Evolutionary conservation across 2,329 filamentous ascomycete genomes (phyloP).

Genomic region (Ceratocystis variospora): DNA sequence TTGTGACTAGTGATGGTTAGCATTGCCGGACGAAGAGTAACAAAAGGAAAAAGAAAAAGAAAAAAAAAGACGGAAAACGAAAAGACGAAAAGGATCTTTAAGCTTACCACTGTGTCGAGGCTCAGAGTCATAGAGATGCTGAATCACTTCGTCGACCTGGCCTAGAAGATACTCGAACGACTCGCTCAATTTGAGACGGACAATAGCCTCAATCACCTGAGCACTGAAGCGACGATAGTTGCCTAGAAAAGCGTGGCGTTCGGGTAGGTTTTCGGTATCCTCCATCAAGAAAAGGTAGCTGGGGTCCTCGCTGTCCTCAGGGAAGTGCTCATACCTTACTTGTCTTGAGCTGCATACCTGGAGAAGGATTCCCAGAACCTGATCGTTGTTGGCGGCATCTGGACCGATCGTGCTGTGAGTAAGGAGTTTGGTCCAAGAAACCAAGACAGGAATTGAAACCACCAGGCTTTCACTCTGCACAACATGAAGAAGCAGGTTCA

Average conservation of each 20-base stretch:
- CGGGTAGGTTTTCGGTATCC: conserved; percentile 87
- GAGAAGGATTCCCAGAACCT: conserved; percentile 60
- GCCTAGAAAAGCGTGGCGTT: conserved; percentile 85
- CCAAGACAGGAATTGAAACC: conserved; percentile 82
- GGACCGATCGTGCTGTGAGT: conserved; percentile 53
- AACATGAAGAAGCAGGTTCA: conserved; percentile 66
- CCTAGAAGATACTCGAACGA: conserved; percentile 78
- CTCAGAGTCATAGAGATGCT: conserved; percentile 59
- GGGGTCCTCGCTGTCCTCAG: conserved; percentile 66
- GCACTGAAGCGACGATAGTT: conserved; percentile 89
- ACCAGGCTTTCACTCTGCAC: conserved; percentile 76
- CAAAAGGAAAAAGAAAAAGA: too few species aligned
- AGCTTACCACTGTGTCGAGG: conserved; percentile 51
- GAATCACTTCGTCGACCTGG: conserved; percentile 59
- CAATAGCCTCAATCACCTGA: conserved; percentile 75
- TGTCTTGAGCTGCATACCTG: conserved; percentile 73
- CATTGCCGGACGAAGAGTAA: neutral
- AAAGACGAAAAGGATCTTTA: neutral
- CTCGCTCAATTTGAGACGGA: conserved; percentile 66
- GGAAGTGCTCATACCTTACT: conserved; percentile 74
- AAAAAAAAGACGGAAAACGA: too few species aligned
- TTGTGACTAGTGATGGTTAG: conserved; percentile 30
- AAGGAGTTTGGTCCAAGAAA: conserved; percentile 77
- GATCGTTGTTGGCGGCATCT: conserved; percentile 43
- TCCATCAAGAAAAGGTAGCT: conserved; percentile 74